These are phyloP conservation scores for Agastache rugosa DNA, from an alignment of 257 asterid genomes.

Conservation along the genomic window DNA sequence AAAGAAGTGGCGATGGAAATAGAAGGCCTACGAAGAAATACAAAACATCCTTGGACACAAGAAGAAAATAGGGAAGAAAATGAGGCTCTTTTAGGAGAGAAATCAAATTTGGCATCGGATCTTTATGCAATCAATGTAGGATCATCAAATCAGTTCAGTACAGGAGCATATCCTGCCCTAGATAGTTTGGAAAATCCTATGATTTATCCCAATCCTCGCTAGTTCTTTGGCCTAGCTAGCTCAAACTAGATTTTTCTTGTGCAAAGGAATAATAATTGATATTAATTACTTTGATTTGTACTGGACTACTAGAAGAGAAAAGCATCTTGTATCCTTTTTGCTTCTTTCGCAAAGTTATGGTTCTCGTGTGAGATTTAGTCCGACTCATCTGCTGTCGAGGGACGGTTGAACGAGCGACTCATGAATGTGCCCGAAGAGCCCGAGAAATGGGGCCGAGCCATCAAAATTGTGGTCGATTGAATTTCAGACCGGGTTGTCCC, in stretches of 20 bases:
- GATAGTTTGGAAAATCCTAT: conserved; percentile 29
- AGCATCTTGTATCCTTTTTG: too few species aligned
- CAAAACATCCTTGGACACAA: not conserved
- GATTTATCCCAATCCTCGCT: conserved; percentile 41
- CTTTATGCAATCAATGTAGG: not conserved
- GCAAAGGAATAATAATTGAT: too few species aligned
- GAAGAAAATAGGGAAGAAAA: conserved; percentile 3
- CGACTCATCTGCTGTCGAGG: too few species aligned
- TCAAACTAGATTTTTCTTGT: not conserved
- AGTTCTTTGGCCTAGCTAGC: not conserved
- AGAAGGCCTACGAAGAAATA: not conserved
- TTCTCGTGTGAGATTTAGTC: too few species aligned
- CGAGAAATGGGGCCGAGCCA: too few species aligned
- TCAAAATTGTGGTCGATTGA: too few species aligned
- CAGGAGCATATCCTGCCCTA: conserved; percentile 19
- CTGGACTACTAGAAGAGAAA: too few species aligned
- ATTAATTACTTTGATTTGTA: too few species aligned
- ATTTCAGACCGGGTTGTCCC: too few species aligned
- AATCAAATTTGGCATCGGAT: not conserved
- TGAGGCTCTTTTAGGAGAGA: conserved; percentile 8
- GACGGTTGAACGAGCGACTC: too few species aligned
- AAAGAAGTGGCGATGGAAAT: conserved; percentile 38
- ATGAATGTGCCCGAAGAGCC: too few species aligned
- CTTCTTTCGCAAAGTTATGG: too few species aligned
- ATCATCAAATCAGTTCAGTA: not conserved